phyloP scores from a whole-genome alignment of 176 grass and related monocot species.

The Paspalum notatum region DNA sequence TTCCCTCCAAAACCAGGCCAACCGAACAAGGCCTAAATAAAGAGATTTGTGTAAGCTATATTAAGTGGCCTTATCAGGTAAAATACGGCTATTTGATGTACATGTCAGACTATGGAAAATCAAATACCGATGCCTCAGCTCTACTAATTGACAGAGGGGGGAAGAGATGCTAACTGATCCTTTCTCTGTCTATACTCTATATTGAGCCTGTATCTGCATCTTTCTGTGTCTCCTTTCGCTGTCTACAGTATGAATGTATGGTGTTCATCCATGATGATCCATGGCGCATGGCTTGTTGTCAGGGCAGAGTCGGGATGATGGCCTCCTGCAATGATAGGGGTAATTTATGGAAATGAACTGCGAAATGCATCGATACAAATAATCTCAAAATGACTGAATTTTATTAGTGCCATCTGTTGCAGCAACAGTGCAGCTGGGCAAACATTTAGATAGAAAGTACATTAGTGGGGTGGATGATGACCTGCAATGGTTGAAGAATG shows the following conservation, averaged over 20 bases:
- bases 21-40: too few relatives aligned
- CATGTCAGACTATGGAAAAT: constrained; percentile 9
- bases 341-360: neutral
- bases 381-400: neutral
- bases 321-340: neutral
- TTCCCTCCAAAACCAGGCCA: too few relatives aligned
- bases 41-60: neutral
- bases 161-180: neutral
- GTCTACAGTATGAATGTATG: neutral
- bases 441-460: neutral
- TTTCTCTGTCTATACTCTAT: neutral
- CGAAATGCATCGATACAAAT: neutral
- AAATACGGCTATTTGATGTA: neutral
- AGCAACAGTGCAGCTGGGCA: neutral
- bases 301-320: neutral
- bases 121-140: neutral
- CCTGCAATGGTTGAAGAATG: constrained; percentile 13
- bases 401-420: neutral
- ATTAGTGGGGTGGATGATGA: constrained; percentile 1
- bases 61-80: neutral
- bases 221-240: neutral
- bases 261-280: neutral
- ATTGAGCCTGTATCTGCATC: neutral
- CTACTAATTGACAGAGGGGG: neutral
- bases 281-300: neutral